Evolutionary conservation across 352 stramenopile species (phyloP), one percentile per base, ranked within the genome.

Genomic region (Phytopythium chamaehyphon): DNA sequence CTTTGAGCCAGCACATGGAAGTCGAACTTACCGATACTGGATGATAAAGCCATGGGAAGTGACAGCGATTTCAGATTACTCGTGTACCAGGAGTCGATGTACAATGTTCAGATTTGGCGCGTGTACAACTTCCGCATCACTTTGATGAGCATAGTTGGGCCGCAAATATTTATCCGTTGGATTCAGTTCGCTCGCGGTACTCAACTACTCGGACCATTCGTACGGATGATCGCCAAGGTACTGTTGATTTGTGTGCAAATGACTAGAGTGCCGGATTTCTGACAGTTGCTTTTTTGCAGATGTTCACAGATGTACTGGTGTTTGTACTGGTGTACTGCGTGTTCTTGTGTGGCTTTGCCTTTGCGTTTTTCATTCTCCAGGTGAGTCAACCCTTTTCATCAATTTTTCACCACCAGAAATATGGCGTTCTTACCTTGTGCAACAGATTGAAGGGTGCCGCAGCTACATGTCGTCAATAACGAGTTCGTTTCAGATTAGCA

Each of bases 151-250:
- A 88, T 90, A 37, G 73, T 89, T 14, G 82, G 77, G 0, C 79
- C 77, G 10, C 76, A 88, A 51, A 83, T 93, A 16, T 90, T 90
- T 50, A 69, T 93, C 37, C 82, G 82, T 9, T 93, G 82, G 77
- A 86, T 93, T 50, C 79, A 86, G 48, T 90, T 90, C 57, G 78
- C 77, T 9, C 73, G 83, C 44, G 80, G 80, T 21, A 90, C 81
- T 26, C 57, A 70, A 40, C 68, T 63, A 6, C 62, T 93, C 10
- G 82, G 82, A 0, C 82, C 79, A 5, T 93, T 93, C 58, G 82
- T 90, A 46, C 82, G 79, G 12, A 93, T 93, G 82, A 89, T 93
- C 47, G 87, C 83, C 53, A 90, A 90, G 71, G 82, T 89, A 40
- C 16, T 38, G 0, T 18, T 57, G 6, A 43, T 39, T 4, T 28